Conservation (phyloP, 2,329 filamentous ascomycete genomes). For the Aspergillus tubingensis region DNA sequence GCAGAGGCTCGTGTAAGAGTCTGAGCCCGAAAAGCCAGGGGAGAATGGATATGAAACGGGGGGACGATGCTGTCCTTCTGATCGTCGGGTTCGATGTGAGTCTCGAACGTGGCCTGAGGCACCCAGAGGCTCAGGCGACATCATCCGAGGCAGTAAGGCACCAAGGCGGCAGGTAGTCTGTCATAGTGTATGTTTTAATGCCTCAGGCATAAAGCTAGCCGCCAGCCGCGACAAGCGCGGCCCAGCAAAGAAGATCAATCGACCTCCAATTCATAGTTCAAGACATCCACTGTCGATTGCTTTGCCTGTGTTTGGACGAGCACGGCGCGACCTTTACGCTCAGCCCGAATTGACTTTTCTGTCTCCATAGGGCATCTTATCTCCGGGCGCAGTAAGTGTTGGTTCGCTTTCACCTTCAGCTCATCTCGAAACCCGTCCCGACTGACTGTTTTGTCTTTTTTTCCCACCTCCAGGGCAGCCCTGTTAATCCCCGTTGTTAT, state of each 20-base stretch:
- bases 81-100: slow-evolving; percentile 34
- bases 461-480: slow-evolving; percentile 25
- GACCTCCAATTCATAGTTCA: not conserved
- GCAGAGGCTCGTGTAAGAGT: not conserved
- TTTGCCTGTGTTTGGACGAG: slow-evolving; percentile 7
- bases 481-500: slow-evolving; percentile 22
- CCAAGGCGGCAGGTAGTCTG: not conserved
- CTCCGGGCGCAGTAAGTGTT: slow-evolving; percentile 28
- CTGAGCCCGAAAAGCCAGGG: slow-evolving; percentile 12
- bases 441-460: slow-evolving; percentile 19
- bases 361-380: slow-evolving; percentile 4
- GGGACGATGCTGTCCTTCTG: slow-evolving; percentile 25
- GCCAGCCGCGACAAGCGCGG: slow-evolving; percentile 23
- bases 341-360: slow-evolving; percentile 5
- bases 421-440: not conserved
- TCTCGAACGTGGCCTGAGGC: slow-evolving; percentile 30
- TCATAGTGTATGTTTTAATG: not conserved
- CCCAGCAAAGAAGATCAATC: not conserved
- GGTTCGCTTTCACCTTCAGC: slow-evolving; percentile 1
- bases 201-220: slow-evolving; percentile 13
- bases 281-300: not conserved
- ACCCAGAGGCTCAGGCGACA: not conserved
- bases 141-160: not conserved
- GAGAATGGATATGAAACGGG: slow-evolving; percentile 18
- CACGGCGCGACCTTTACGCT: not conserved